These are phyloP conservation scores for Veloboletus limbatus DNA, from an alignment of 1,284 basidiomycete genomes.

Conservation along the genomic window DNA sequence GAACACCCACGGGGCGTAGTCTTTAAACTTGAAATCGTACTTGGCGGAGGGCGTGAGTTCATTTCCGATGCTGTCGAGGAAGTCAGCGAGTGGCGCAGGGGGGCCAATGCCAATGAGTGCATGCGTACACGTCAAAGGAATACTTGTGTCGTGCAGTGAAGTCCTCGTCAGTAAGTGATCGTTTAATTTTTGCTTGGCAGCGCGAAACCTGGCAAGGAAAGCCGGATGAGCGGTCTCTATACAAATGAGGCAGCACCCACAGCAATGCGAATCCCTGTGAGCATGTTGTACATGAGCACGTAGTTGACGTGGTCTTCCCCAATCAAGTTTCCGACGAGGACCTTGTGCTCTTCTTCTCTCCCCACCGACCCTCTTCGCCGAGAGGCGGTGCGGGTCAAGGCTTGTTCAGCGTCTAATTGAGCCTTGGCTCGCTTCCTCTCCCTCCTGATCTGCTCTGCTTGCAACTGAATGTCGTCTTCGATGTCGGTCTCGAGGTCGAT, in stretches of 20 bases:
- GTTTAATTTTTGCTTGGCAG: constrained; percentile 92
- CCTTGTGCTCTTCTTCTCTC: constrained; percentile 48
- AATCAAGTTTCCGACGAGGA: constrained; percentile 92
- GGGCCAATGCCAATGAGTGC: not conserved
- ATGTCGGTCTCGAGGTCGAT: constrained; percentile 37
- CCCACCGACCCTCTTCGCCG: constrained; percentile 17
- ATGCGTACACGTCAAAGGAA: constrained; percentile 90
- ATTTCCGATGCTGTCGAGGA: constrained; percentile 74
- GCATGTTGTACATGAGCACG: constrained; percentile 99
- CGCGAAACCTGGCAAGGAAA: constrained; percentile 79
- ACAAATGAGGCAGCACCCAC: constrained; percentile 45
- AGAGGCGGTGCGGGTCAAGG: constrained; percentile 40
- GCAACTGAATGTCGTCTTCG: constrained; percentile 69
- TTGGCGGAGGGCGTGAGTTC: constrained; percentile 95
- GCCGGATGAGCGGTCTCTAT: constrained; percentile 20
- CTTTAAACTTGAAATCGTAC: constrained; percentile 99
- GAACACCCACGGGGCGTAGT: constrained; percentile 98
- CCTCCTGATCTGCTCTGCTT: constrained; percentile 78
- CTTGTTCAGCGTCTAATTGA: constrained; percentile 46
- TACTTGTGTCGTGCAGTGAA: constrained; percentile 92
- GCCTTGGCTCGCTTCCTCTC: constrained; percentile 75
- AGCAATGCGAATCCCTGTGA: constrained; percentile 95
- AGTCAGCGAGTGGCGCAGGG: constrained; percentile 17
- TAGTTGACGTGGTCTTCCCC: constrained; percentile 98
- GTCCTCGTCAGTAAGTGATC: constrained; percentile 83